Evolutionary conservation across 2,329 filamentous ascomycete species (phyloP), one percentile per base, ranked within the genome.

Genomic region (Pseudogymnoascus sp.): DNA sequence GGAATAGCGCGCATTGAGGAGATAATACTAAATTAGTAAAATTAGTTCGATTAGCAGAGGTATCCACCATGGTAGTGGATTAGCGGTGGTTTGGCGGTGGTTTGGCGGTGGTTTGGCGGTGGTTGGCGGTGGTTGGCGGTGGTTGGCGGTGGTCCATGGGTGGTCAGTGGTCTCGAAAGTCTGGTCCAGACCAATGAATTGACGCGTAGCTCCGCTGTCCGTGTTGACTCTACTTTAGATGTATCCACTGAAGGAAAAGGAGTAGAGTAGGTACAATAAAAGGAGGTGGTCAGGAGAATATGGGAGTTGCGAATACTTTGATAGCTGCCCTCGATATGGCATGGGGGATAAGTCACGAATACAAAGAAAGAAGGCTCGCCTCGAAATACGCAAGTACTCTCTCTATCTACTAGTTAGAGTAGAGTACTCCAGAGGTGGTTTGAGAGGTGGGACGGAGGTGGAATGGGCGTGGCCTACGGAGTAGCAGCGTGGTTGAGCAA

Each of bases 201-300:
- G 11, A 33, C 46, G 26, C 46, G 46, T 33, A 56, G 46, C n/a
- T 19, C 26, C 46, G 26, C 26, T 3, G 28, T 56, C 46, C 46
- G 26, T 33, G 46, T 31, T 53, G 46, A 53, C 46, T 53, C 46
- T 53, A 53, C 14, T 53, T 53, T 31, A 28, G 12, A 26, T 31
- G 46, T 53, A 53, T 56, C 46, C 46, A 56, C 46, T 33, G 22
- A 10, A 3, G 1, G n/a, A 33, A 56, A 56, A 33, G 46, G 46
- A 56, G 46, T 33, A 56, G 46, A 56, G n/a, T 10, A 33, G 26
- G 46, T 56, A 56, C 46, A 56, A 56, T 56, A 12, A 56, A 56
- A 33, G 46, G 46, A 56, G 46, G 26, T 33, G 26, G 8, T 11
- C 28, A 56, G 46, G 46, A 53, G 46, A 53, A 31, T 53, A 53